Percentiles rank a stretch among this genome's conserved stretches.
Conservation (phyloP, 345 rosid genomes). For the Corchorus olitorius region DNA sequence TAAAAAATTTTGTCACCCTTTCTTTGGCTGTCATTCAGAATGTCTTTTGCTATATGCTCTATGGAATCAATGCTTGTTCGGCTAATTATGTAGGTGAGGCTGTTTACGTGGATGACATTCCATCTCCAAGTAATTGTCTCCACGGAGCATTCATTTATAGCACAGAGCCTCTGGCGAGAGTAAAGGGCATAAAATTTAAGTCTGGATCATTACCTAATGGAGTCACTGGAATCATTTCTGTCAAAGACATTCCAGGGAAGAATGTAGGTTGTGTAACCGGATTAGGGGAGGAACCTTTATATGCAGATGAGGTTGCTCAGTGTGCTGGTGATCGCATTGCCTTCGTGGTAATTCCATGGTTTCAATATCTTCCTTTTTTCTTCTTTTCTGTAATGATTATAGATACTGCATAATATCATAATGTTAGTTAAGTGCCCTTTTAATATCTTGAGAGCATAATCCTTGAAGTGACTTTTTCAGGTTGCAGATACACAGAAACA, state of each 20-base stretch:
- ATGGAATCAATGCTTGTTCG: slow-evolving; percentile 14
- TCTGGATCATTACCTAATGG: slow-evolving; percentile 41
- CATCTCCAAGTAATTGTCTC: slow-evolving; percentile 67
- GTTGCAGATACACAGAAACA: slow-evolving; percentile 84
- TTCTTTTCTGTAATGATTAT: not conserved
- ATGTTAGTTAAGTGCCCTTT: not conserved
- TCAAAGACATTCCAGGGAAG: slow-evolving; percentile 76
- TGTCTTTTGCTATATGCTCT: not conserved
- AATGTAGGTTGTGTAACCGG: slow-evolving; percentile 50
- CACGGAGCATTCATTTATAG: slow-evolving; percentile 83
- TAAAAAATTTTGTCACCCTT: not conserved
- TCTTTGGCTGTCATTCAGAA: not conserved
- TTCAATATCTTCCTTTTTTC: not conserved
- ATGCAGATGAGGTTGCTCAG: slow-evolving; percentile 61
- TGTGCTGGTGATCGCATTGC: slow-evolving; percentile 72
- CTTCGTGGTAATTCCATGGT: slow-evolving; percentile 55
- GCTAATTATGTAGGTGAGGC: slow-evolving; percentile 68
- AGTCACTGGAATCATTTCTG: slow-evolving; percentile 53
- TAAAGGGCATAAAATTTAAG: slow-evolving; percentile 51
- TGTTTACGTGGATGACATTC: slow-evolving; percentile 88
- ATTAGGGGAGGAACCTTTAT: slow-evolving; percentile 56
- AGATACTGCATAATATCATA: not conserved
- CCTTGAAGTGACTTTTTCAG: slow-evolving; percentile 34
- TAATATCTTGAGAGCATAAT: slow-evolving; percentile 21
- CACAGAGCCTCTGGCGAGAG: slow-evolving; percentile 64